A percentile compares a stretch with the other conserved stretches of the same genome.
phyloP scores from a whole-genome alignment of 805 yeast genomes.

The Lachancea quebecensis region DNA sequence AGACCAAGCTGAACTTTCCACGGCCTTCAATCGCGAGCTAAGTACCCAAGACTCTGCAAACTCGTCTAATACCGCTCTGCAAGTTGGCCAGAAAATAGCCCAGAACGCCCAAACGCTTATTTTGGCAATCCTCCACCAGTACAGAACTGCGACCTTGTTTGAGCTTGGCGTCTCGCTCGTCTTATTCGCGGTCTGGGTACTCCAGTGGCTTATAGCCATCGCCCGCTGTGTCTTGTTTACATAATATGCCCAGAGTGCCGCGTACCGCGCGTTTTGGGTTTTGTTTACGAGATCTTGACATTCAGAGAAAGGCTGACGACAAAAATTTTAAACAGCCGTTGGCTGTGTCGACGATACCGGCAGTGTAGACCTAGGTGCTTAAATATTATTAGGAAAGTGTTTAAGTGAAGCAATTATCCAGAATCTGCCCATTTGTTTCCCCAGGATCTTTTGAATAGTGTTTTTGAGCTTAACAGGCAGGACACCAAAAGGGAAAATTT shows the following conservation, averaged over 20 bases:
- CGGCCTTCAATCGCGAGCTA: slow-evolving; percentile 9
- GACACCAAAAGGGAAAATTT: no score
- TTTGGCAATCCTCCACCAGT: slow-evolving; percentile 11
- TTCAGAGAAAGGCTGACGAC: not conserved
- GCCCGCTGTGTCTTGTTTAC: not conserved
- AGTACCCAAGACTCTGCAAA: not conserved
- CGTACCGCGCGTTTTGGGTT: no score
- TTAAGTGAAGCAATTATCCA: no score
- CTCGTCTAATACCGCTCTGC: not conserved
- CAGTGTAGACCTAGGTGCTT: no score
- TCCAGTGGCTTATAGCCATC: slow-evolving; percentile 38
- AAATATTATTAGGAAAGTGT: no score
- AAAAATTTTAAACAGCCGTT: slow-evolving; percentile 22
- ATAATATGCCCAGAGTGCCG: no score
- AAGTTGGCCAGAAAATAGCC: not conserved
- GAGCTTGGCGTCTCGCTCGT: slow-evolving; percentile 44
- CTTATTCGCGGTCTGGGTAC: slow-evolving; percentile 42
- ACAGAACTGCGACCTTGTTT: slow-evolving; percentile 33
- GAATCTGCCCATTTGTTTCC: no score
- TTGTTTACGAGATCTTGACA: not conserved
- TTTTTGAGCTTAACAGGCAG: no score
- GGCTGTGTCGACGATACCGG: slow-evolving; percentile 15
- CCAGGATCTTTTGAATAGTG: no score
- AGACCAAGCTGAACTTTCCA: slow-evolving; percentile 21
- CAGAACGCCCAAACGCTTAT: slow-evolving; percentile 3